Percentiles rank a stretch among this genome's conserved stretches.
These are phyloP conservation scores for Apiotrichum brassicae DNA, from an alignment of 1,284 basidiomycete species.

Conservation along the genomic window DNA sequence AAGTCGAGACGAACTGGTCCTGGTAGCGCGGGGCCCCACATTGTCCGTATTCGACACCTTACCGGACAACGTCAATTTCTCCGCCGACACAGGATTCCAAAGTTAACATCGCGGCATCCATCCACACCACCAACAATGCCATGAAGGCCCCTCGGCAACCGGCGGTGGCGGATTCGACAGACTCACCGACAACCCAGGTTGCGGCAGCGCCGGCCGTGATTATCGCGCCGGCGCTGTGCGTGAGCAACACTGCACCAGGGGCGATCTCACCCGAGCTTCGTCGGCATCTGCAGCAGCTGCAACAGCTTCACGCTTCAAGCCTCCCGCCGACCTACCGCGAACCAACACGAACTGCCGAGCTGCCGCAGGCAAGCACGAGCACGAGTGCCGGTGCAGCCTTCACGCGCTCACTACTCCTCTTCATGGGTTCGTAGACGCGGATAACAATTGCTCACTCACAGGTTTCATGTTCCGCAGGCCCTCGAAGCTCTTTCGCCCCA, in stretches of 20 bases:
- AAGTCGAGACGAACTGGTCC: no score
- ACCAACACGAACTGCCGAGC: not conserved
- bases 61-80: no score
- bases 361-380: constrained; percentile 18
- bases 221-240: not conserved
- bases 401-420: constrained; percentile 40
- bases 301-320: not conserved
- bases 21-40: no score
- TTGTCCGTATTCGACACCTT: no score
- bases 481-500: constrained; percentile 44
- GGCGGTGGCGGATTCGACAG: not conserved
- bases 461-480: constrained; percentile 45
- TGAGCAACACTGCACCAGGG: not conserved
- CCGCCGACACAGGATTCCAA: no score
- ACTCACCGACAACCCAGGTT: not conserved
- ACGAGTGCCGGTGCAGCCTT: constrained; percentile 41
- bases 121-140: not conserved
- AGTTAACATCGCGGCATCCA: no score
- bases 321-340: not conserved
- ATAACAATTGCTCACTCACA: constrained; percentile 11
- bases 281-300: not conserved
- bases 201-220: not conserved
- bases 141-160: not conserved
- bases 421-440: constrained; percentile 38
- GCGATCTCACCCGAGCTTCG: not conserved